Conservation (phyloP, 345 rosid genomes). For the Euphorbia tirucalli region DNA sequence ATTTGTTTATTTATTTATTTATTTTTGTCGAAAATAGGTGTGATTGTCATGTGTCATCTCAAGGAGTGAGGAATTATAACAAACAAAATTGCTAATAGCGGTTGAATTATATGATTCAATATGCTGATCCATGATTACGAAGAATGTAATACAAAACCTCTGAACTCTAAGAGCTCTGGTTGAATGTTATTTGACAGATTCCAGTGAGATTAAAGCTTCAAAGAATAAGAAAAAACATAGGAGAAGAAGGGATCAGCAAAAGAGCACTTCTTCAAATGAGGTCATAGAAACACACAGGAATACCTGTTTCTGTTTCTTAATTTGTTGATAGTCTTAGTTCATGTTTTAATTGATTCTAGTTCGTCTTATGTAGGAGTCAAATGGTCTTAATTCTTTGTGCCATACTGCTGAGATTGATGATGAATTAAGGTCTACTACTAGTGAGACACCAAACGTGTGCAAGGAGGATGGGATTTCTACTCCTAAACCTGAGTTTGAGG, state of each 20-base stretch:
- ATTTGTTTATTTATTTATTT: too few species aligned
- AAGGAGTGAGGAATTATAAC: background rate
- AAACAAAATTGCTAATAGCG: background rate
- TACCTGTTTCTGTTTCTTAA: background rate
- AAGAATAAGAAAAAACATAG: slow-evolving; percentile 29
- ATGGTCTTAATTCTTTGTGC: slow-evolving; percentile 5
- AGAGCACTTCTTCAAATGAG: slow-evolving; percentile 12
- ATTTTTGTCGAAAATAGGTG: background rate
- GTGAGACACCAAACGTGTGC: slow-evolving; percentile 12
- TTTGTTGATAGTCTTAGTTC: background rate
- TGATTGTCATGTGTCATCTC: background rate
- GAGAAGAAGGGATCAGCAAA: slow-evolving; percentile 27
- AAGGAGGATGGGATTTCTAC: slow-evolving; percentile 16
- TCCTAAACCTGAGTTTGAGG: slow-evolving; percentile 22
- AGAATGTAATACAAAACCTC: slow-evolving; percentile 2
- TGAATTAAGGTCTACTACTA: slow-evolving; percentile 7
- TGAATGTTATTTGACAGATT: slow-evolving; percentile 18
- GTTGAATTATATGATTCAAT: background rate
- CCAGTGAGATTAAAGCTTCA: slow-evolving; percentile 21
- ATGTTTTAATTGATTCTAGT: background rate
- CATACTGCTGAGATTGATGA: slow-evolving; percentile 4
- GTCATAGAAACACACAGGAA: slow-evolving; percentile 16
- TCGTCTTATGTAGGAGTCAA: slow-evolving; percentile 14
- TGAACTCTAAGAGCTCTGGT: background rate
- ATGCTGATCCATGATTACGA: background rate